Evolutionary conservation across 2,329 filamentous ascomycete species (phyloP).

Genomic region (Metarhizium robertsii): DNA sequence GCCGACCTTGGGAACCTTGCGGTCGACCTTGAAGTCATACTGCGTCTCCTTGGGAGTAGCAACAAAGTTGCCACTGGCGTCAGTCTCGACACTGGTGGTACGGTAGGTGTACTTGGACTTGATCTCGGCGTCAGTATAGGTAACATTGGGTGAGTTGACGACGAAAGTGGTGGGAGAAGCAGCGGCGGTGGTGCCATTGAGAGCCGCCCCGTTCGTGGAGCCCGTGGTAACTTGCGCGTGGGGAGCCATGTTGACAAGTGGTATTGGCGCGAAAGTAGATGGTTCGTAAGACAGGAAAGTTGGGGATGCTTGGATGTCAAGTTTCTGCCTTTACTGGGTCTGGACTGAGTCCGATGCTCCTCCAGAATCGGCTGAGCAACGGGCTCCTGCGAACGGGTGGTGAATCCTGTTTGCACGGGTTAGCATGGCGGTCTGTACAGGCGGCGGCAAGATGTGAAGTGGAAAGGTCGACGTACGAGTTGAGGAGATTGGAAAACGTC

Average conservation of each 20-base stretch:
- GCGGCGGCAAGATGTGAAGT: neutral
- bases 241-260: slow-evolving; percentile 68
- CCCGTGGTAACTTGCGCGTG: slow-evolving; percentile 60
- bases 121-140: slow-evolving; percentile 82
- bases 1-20: slow-evolving; percentile 84
- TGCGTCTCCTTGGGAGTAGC: slow-evolving; percentile 80
- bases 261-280: slow-evolving; percentile 14
- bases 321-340: slow-evolving; percentile 41
- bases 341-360: slow-evolving; percentile 63
- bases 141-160: slow-evolving; percentile 86
- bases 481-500: slow-evolving; percentile 97
- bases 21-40: slow-evolving; percentile 97
- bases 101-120: slow-evolving; percentile 93
- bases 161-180: slow-evolving; percentile 60
- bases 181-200: slow-evolving; percentile 35
- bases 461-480: slow-evolving; percentile 61
- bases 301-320: slow-evolving; percentile 7
- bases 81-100: slow-evolving; percentile 72
- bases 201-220: slow-evolving; percentile 54
- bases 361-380: slow-evolving; percentile 83
- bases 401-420: slow-evolving; percentile 53
- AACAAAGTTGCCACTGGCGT: slow-evolving; percentile 65
- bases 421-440: slow-evolving; percentile 13
- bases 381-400: slow-evolving; percentile 93
- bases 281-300: slow-evolving; percentile 6